Base-by-base conservation (phyloP, 345 rosid genomes). In the Moringa oleifera region DNA sequence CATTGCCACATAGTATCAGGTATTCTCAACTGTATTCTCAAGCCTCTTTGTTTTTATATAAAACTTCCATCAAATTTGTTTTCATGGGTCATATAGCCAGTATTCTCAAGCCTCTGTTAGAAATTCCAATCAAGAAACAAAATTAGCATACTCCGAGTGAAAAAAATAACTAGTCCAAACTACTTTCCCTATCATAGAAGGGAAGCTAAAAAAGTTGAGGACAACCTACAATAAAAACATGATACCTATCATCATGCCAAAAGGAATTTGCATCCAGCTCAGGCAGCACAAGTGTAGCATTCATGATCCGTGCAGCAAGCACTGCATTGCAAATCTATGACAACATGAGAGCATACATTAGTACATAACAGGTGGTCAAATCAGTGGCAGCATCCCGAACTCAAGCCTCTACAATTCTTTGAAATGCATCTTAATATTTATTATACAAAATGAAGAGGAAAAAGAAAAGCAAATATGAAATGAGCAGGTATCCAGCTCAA, bases 231-330 rank as follows among this genome's bases (percentile, higher is more conserved):
- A 22, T 25, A 23, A 66, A 69, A 55, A 25, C 25, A 71, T 52
- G 54, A 64, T 85, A 94, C 99, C 93, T 94, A 73, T 86, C 96
- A 78, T 94, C 99, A 65, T 81, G 99, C 99, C 99, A 90, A 75
- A 88, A 94, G 68, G 97, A 88, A 85, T 94, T 94, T 51, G 95
- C 97, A 69, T 94, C 99, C 80, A 90, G 72, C 77, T 90, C 99
- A 31, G 99, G 99, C 56, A 94, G 70, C 75, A 94, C 95, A 55
- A 94, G 99, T 3, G 96, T 88, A 61, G 99, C 99, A 79, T 94
- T 94, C 99, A 94, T 86, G 76, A 94, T 90, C 71, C 99, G 81
- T 22, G 99, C 99, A 75, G 97, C 97, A 79, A 94, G 99, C 71
- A 94, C 99, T 2, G 97, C 97, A 81, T 94, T 94, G 72, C 99